These are phyloP conservation scores for Globisporangium cylindrosporum DNA, from an alignment of 352 stramenopile genomes.

Conservation along the genomic window DNA sequence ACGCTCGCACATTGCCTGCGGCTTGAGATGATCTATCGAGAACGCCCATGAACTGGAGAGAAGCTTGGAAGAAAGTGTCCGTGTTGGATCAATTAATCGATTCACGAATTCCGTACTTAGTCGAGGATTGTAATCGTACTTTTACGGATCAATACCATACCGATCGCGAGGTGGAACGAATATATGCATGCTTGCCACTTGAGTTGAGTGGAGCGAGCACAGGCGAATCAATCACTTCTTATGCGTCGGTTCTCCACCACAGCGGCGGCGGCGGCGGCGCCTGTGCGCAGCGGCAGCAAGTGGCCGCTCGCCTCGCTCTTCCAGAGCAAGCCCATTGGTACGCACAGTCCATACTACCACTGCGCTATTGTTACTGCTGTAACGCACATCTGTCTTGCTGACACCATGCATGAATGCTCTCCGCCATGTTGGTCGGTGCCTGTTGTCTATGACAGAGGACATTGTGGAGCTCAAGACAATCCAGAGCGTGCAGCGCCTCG, in stretches of 20 bases:
- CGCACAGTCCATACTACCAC: neutral
- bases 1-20: too few species aligned
- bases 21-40: too few species aligned
- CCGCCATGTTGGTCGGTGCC: too few species aligned
- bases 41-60: too few species aligned
- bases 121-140: neutral
- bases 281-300: conserved; percentile 13
- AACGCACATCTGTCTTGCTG: neutral
- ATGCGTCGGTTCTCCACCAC: conserved; percentile 37
- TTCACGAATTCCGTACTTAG: neutral
- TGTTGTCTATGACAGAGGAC: conserved; percentile 24
- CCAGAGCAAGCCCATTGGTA: conserved; percentile 35
- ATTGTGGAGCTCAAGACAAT: conserved; percentile 61
- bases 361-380: neutral
- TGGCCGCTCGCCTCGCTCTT: conserved; percentile 33
- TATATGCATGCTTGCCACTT: neutral
- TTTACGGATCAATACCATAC: neutral
- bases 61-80: too few species aligned
- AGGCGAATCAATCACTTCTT: conserved; percentile 1
- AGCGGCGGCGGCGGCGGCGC: conserved; percentile 11
- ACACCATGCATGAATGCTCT: neutral
- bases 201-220: conserved; percentile 12
- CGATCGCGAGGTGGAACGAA: too few species aligned
- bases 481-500: conserved; percentile 43
- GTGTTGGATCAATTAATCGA: too few species aligned